These are phyloP conservation scores for Phytophthora pluvialis DNA, from an alignment of 352 stramenopile genomes.

Conservation along the genomic window DNA sequence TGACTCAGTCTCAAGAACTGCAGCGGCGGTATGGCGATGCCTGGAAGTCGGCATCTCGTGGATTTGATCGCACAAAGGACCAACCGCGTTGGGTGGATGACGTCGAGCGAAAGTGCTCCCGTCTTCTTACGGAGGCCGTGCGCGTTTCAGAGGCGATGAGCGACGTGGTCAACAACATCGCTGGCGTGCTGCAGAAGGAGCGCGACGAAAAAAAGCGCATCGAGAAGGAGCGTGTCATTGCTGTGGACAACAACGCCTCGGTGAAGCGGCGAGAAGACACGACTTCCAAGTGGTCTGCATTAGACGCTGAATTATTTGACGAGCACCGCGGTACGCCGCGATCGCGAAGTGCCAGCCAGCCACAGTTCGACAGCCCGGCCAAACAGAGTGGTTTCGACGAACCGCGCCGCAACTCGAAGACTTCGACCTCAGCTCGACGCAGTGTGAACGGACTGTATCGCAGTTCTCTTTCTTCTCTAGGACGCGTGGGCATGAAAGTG, in stretches of 20 bases:
- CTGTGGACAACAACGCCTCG: slow-evolving; percentile 24
- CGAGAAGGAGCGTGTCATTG: slow-evolving; percentile 39
- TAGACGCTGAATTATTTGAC: slow-evolving; percentile 25
- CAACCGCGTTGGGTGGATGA: slow-evolving; percentile 60
- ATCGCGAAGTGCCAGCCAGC: slow-evolving; percentile 26
- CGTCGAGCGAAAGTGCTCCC: slow-evolving; percentile 60
- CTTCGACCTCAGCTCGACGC: slow-evolving; percentile 24
- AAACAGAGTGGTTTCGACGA: slow-evolving; percentile 38
- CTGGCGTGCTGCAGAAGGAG: slow-evolving; percentile 49
- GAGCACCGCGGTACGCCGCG: slow-evolving; percentile 8
- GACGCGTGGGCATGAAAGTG: slow-evolving; percentile 66
- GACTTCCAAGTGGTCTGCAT: slow-evolving; percentile 25
- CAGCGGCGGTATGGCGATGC: slow-evolving; percentile 57
- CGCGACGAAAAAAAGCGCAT: slow-evolving; percentile 45
- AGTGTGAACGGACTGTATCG: slow-evolving; percentile 46
- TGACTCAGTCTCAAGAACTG: slow-evolving; percentile 61
- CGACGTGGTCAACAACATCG: slow-evolving; percentile 58
- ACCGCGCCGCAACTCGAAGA: slow-evolving; percentile 29
- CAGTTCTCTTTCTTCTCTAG: slow-evolving; percentile 60
- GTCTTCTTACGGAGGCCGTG: slow-evolving; percentile 57
- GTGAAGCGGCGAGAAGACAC: slow-evolving; percentile 34
- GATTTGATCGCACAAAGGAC: slow-evolving; percentile 37
- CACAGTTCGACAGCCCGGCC: slow-evolving; percentile 39
- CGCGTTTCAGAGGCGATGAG: slow-evolving; percentile 64
- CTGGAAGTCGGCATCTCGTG: slow-evolving; percentile 41